Conservation (phyloP, 352 stramenopile genomes). For the Pythium rhizo-oryzae region DNA sequence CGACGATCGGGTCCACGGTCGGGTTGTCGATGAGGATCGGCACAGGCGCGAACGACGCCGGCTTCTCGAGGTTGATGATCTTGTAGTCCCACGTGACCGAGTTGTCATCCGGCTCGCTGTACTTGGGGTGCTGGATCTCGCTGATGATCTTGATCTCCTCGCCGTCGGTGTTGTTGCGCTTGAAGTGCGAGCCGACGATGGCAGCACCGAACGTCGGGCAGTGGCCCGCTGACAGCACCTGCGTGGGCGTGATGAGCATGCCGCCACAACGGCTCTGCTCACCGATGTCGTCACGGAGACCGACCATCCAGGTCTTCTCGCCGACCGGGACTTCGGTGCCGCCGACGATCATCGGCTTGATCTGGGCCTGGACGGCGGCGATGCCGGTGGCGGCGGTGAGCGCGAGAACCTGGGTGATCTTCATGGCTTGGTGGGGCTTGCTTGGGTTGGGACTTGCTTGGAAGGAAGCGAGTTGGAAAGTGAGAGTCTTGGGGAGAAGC, state of each 20-base stretch:
- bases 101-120: conserved; percentile 3
- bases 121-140: conserved; percentile 24
- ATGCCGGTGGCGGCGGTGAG: conserved; percentile 2
- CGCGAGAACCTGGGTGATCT: conserved; percentile 11
- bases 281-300: conserved; percentile 9
- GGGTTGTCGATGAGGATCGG: conserved; percentile 18
- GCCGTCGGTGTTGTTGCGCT: conserved; percentile 23
- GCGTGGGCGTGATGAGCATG: conserved; percentile 32
- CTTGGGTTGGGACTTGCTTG: background rate
- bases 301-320: conserved; percentile 25
- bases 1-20: background rate
- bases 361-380: background rate
- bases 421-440: conserved; percentile 2
- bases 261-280: conserved; percentile 26
- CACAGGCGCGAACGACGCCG: conserved; percentile 3
- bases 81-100: conserved; percentile 22
- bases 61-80: conserved; percentile 26
- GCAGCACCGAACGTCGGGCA: conserved; percentile 21
- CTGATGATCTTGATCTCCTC: conserved; percentile 26
- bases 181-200: conserved; percentile 28
- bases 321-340: conserved; percentile 25
- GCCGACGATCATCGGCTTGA: conserved; percentile 20
- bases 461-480: background rate
- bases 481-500: background rate
- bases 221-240: conserved; percentile 31